Evolutionary conservation across 306 rosid genomes (phyloP), one percentile per base, ranked within the genome.

Genomic region (Corylus heterophylla): DNA sequence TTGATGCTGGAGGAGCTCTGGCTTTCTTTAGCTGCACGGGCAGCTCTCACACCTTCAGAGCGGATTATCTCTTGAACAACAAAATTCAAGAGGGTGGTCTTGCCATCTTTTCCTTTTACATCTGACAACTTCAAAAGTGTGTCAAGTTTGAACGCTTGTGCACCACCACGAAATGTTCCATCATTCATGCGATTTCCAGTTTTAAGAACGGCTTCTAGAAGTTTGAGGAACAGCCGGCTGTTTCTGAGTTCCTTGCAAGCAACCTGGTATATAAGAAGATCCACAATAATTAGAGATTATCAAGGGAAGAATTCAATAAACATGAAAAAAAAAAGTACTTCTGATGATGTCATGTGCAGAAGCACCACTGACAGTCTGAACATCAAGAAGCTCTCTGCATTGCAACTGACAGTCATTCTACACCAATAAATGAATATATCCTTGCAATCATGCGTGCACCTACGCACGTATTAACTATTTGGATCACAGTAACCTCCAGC

Each of bases 201-300:
- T 85, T 96, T 96, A 17, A 96, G 97, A 88, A 96, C 99, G 56
- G 99, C 99, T 96, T 96, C 99, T 50, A 96, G 90, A 83, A 93
- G 96, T 86, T 96, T 96, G 54, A 96, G 93, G 91, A 96, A 96
- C 72, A 96, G 80, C 78, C 99, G 56, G 82, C 97, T 96, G 86
- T 81, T 90, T 78, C 86, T 88, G 35, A 96, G 90, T 81, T 90
- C 94, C 84, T 88, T 87, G 81, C 96, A 91, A 58, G 98, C 99
- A 84, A 91, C 83, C 99, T 96, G 84, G 54, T 69, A 71, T 51
- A 77, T 55, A 78, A 78, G n/a, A 88, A 71, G 51, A 76, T 17
- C 8, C 25, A 61, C 20, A 48, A 47, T 50, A 82, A 78, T 76
- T 49, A 83, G 80, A 69, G 74, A 52, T 18, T 54, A 69, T 56